A percentile compares a stretch with the other conserved stretches of the same genome.
phyloP scores from a whole-genome alignment of 2,329 filamentous ascomycete genomes.

The Chaetomium sp. region DNA sequence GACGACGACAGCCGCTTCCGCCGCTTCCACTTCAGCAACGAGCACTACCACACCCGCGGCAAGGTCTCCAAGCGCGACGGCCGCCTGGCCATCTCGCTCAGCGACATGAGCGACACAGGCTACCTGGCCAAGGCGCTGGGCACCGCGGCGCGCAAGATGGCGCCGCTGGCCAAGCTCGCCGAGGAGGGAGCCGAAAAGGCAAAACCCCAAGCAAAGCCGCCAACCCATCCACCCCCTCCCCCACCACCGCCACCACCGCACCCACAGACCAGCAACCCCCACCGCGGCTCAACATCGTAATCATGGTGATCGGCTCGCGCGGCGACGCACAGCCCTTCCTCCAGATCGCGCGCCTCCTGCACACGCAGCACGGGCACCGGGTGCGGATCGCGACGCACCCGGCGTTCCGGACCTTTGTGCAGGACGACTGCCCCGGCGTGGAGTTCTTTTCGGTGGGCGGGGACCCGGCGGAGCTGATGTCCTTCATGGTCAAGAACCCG shows the following conservation, averaged over 20 bases:
- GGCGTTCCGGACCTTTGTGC: constrained; percentile 73
- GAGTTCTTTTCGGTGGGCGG: constrained; percentile 83
- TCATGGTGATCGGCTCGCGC: constrained; percentile 80
- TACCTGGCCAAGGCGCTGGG: constrained; percentile 75
- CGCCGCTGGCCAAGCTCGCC: constrained; percentile 40
- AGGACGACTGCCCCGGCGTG: constrained; percentile 60
- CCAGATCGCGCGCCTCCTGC: constrained; percentile 70
- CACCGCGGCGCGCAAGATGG: constrained; percentile 60
- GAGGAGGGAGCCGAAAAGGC: neutral
- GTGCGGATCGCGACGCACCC: constrained; percentile 80
- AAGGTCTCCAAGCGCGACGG: constrained; percentile 69
- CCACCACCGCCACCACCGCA: neutral
- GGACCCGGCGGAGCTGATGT: constrained; percentile 79
- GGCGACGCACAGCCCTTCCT: constrained; percentile 83
- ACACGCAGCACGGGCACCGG: constrained; percentile 70
- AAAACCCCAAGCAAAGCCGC: neutral
- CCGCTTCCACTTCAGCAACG: constrained; percentile 63
- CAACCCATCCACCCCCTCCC: neutral
- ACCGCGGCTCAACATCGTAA: constrained; percentile 68
- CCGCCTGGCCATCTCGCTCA: constrained; percentile 70
- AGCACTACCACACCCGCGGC: constrained; percentile 65
- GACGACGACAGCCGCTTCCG: constrained; percentile 45
- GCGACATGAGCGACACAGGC: constrained; percentile 68
- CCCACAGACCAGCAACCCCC: neutral
- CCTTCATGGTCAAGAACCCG: constrained; percentile 85